phyloP scores from a whole-genome alignment of 345 rosid species.

The Citrus reticulata region DNA sequence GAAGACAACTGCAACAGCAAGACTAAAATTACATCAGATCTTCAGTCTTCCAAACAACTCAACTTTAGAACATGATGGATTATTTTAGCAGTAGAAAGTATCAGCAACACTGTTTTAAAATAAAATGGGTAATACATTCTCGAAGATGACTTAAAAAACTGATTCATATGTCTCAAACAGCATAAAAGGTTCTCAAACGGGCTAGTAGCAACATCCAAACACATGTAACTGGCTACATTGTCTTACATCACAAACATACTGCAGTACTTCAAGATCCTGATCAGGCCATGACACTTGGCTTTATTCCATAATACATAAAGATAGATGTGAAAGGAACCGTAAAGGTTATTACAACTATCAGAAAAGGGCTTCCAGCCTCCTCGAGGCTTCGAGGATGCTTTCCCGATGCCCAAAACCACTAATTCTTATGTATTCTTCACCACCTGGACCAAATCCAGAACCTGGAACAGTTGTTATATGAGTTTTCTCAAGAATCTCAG shows the following conservation, averaged over 20 bases:
- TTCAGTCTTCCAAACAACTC: no score
- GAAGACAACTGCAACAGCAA: no score
- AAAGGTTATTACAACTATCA: neutral
- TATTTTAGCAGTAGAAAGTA: no score
- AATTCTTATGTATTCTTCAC: conserved; percentile 67
- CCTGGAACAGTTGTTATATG: conserved; percentile 72
- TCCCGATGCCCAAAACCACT: conserved; percentile 61
- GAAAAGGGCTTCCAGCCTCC: conserved; percentile 37
- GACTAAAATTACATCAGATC: no score
- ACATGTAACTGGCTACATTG: neutral
- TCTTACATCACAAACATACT: neutral
- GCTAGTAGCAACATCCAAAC: neutral
- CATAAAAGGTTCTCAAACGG: neutral
- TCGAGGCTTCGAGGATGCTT: conserved; percentile 56
- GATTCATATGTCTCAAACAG: neutral
- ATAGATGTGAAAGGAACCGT: neutral
- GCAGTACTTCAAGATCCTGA: no score
- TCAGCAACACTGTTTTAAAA: no score
- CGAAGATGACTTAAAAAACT: neutral
- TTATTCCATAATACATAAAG: neutral
- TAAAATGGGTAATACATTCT: neutral
- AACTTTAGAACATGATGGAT: no score
- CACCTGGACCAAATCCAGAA: conserved; percentile 77
- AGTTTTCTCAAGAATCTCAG: conserved; percentile 66
- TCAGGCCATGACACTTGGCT: neutral